Evolutionary conservation across 2,329 filamentous ascomycete genomes (phyloP).

Genomic region (Calycina marina): DNA sequence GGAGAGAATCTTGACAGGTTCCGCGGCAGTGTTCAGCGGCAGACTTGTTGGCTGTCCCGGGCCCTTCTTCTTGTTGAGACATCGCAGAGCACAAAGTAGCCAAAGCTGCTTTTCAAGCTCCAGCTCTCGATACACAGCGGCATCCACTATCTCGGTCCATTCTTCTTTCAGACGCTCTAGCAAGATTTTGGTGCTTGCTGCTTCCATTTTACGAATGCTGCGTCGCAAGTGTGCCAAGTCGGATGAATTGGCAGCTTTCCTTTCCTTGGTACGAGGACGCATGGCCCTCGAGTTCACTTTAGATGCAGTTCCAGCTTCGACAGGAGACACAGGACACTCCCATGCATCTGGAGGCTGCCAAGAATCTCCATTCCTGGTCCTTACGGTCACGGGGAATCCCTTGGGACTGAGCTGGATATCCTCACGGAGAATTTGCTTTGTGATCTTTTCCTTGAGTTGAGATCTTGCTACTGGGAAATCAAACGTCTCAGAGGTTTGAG

Average conservation of each 20-base stretch:
- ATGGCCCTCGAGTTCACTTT: neutral
- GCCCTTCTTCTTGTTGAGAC: conserved; percentile 21
- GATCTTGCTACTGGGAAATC: conserved; percentile 13
- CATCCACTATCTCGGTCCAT: conserved; percentile 30
- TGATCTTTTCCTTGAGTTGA: conserved; percentile 1
- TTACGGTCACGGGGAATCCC: conserved; percentile 5
- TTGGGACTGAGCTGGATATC: neutral
- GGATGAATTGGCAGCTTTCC: conserved; percentile 3
- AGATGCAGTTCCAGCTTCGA: neutral
- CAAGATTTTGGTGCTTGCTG: conserved; percentile 34
- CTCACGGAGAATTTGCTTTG: neutral
- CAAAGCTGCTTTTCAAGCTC: conserved; percentile 43
- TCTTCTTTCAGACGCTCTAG: conserved; percentile 39
- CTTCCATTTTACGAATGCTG: conserved; percentile 40
- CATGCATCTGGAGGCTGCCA: conserved; percentile 17
- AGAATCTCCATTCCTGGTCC: conserved; percentile 5
- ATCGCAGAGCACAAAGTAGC: conserved; percentile 44
- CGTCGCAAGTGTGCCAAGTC: conserved; percentile 30
- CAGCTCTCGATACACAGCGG: conserved; percentile 33
- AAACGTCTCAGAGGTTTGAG: conserved; percentile 9
- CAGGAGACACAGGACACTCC: conserved; percentile 5
- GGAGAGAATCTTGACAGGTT: conserved; percentile 13
- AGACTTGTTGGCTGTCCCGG: conserved; percentile 1
- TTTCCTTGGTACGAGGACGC: conserved; percentile 1
- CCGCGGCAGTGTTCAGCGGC: conserved; percentile 7